Base-by-base conservation (phyloP, 371 early-diverging fungal species). In the Haplosporangium sp. region DNA sequence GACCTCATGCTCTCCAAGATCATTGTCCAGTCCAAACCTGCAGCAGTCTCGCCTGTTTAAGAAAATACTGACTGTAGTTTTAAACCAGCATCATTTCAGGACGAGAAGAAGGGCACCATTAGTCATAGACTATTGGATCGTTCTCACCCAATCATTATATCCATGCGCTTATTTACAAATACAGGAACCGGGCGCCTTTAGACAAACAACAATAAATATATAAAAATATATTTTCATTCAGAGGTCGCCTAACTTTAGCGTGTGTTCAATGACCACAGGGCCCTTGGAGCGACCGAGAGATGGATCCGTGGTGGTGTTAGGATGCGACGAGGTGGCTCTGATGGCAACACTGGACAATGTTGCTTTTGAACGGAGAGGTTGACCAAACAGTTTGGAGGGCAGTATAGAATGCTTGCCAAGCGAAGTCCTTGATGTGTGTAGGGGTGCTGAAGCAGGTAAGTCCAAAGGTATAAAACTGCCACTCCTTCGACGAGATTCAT, bases 11-110 rank as follows among this genome's bases (percentile, higher is more conserved):
- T 76, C 6, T 62, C 66, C 11, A 51, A 55, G 29, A 76, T 76
- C 59, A 76, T 76, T 55, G 53, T 70, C 5, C 71, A 67, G 37
- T 67, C 77, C 0, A 61, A 70, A 36, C 67, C 77, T 16, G 60
- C 63, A 4, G 38, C 76, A 13, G 56, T 64, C 29, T 18, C 41
- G 6, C 65, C 65, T 16, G 55, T 71, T 18, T 64, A 61, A 8
- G 16, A 48, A 48, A 48, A 48, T 5, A 16, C 11, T 10, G 6
- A 10, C 5, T 16, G 16, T 16, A 18, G 11, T 6, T 5, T 48
- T 5, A 48, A 48, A 18, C 18, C 48, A 48, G n/a, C n/a, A n/a
- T n/a, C n/a, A n/a, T n/a, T n/a, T n/a, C n/a, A n/a, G n/a, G n/a
- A n/a, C n/a, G n/a, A n/a, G n/a, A n/a, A n/a, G n/a, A n/a, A n/a